Conservation (phyloP, 768 basidiomycete species). For the Paxillus rubicundulus region DNA sequence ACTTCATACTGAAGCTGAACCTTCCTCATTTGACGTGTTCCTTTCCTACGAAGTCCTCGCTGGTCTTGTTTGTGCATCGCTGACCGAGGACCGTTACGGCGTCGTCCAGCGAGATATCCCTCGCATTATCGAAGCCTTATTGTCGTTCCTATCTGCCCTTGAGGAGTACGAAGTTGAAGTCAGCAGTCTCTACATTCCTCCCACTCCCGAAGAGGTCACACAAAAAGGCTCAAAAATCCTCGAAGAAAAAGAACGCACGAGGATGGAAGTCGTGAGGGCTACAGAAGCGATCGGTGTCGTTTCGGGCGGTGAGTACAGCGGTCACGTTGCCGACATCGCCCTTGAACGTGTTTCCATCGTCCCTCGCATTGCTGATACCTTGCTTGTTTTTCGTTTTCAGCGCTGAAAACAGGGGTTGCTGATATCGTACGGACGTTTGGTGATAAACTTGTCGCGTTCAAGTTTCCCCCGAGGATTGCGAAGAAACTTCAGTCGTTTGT, state of each 20-base stretch:
- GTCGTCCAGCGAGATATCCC: conserved; percentile 85
- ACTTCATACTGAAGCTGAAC: background rate
- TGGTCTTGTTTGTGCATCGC: conserved; percentile 64
- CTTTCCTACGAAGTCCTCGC: conserved; percentile 51
- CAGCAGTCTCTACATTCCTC: conserved; percentile 37
- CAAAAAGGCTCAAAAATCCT: conserved; percentile 33
- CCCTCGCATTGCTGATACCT: background rate
- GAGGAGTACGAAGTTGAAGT: conserved; percentile 65
- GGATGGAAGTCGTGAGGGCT: conserved; percentile 54
- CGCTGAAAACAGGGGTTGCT: conserved; percentile 63
- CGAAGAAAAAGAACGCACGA: conserved; percentile 36
- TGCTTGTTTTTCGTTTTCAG: conserved; percentile 31
- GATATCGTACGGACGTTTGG: conserved; percentile 73
- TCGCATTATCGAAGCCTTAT: conserved; percentile 72
- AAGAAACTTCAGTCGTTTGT: conserved; percentile 68
- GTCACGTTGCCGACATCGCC: background rate
- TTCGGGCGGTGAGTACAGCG: conserved; percentile 51
- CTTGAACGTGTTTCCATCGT: background rate
- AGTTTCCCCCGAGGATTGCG: conserved; percentile 68
- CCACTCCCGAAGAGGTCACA: conserved; percentile 33
- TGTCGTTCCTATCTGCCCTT: conserved; percentile 61
- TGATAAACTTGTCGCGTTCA: conserved; percentile 71
- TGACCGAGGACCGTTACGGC: conserved; percentile 79
- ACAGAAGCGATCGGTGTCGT: conserved; percentile 52
- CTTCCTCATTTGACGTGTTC: background rate